Evolutionary conservation across 1,139 yeast genomes (phyloP), one percentile per base, ranked within the genome.

Genomic region (Hyphopichia wangnamkhiaoensis): DNA sequence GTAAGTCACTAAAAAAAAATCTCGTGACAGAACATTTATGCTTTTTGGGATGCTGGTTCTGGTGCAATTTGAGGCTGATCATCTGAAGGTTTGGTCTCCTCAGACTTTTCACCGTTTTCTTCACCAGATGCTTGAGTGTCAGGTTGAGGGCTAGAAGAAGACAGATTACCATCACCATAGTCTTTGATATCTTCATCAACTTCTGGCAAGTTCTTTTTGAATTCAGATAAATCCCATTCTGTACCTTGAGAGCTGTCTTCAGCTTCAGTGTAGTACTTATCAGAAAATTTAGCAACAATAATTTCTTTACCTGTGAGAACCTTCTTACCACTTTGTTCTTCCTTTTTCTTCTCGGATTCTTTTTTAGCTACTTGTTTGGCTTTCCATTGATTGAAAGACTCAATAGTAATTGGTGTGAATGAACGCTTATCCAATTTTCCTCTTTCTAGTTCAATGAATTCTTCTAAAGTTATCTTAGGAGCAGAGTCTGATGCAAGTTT

Each of bases 401-500:
- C 91, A 28, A 80, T 69, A 1, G 95, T 91, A 45, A 94, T 90
- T 23, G 98, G 97, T 2, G 97, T 91, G 56, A 90, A 76, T 37
- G 80, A 76, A 42, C 77, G 68, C 60, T 74, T 83, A 53, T 95
- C 95, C 58, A 94, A 73, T 58, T 82, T 84, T 48, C 81, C 85
- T 68, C 98, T 83, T 67, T 93, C 98, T 43, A 94, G 80, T 61
- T 94, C 98, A 49, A 94, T 80, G 61, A 93, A 93, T 48, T 94
- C 98, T 65, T 94, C 99, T 53, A 94, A 73, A 1, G 98, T 88
- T 55, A 94, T 87, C 70, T 85, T 84, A 39, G 96, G 96, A 55
- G 88, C 90, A 43, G 79, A 74, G 37, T 90, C 97, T 24, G 82
- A 79, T 16, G 95, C 96, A 61, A 84, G 74, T 58, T 83, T 84